Evolutionary conservation across 352 stramenopile genomes (phyloP).

Genomic region (Globisporangium polare): DNA sequence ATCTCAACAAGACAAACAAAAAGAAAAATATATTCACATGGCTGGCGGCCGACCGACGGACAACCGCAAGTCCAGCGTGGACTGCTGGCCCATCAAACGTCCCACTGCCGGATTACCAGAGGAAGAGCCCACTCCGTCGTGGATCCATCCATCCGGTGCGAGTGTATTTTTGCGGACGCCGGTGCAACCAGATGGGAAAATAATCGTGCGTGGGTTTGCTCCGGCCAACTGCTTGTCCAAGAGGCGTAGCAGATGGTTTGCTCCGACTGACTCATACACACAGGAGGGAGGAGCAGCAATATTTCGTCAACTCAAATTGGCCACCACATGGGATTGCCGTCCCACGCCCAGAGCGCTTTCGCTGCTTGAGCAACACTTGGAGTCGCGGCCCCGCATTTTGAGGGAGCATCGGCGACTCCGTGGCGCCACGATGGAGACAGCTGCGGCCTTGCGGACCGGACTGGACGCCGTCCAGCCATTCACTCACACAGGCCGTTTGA

Average conservation of each 20-base stretch:
- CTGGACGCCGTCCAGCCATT: background rate
- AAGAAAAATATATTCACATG: background rate
- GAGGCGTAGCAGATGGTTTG: conserved; percentile 4
- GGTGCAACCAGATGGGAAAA: background rate
- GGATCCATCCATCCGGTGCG: background rate
- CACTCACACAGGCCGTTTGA: background rate
- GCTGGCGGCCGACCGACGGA: no score
- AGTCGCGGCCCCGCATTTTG: no score
- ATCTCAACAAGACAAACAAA: background rate
- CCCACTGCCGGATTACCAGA: background rate
- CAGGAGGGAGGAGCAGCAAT: no score
- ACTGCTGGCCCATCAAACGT: no score
- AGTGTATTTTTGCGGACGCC: background rate
- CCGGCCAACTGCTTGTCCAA: conserved; percentile 8
- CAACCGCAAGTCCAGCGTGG: no score
- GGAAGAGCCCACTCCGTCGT: background rate
- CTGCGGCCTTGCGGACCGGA: no score
- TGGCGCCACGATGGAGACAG: no score
- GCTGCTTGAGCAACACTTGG: no score
- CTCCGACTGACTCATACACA: no score
- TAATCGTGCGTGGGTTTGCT: background rate
- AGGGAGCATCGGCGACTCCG: no score
- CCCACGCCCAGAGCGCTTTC: no score
- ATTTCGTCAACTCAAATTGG: background rate
- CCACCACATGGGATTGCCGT: background rate